phyloP scores from a whole-genome alignment of 345 rosid species.

The Sisymbrium irio region DNA sequence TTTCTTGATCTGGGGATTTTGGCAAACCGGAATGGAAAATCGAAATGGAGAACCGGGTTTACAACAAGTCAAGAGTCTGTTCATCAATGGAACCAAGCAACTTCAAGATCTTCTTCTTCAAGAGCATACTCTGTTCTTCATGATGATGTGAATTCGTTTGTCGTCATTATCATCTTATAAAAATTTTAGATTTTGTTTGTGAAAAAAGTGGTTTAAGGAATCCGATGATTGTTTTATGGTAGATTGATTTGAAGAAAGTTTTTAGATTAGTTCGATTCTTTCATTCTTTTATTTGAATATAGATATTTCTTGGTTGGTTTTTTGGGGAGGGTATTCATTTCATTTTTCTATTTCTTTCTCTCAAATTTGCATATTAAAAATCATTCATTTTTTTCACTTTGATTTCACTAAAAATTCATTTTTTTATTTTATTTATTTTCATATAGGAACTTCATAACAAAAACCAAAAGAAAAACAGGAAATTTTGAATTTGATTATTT shows the following conservation, averaged over 20 bases:
- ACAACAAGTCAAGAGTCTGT: slow-evolving; percentile 26
- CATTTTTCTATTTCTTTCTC: neutral
- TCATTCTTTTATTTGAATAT: slow-evolving; percentile 65
- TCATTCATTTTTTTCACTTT: neutral
- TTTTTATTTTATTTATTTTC: neutral
- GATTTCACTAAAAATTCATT: slow-evolving; percentile 14
- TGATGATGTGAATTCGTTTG: slow-evolving; percentile 37
- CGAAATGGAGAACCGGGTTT: slow-evolving; percentile 46
- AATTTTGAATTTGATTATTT: slow-evolving; percentile 24
- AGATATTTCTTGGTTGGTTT: slow-evolving; percentile 29
- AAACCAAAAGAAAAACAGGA: neutral
- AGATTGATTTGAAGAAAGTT: slow-evolving; percentile 37
- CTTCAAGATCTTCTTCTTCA: slow-evolving; percentile 41
- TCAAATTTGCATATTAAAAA: slow-evolving; percentile 21
- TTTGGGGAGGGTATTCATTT: slow-evolving; percentile 27
- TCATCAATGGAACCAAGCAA: slow-evolving; percentile 41
- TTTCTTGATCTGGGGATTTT: slow-evolving; percentile 18
- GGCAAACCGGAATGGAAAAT: slow-evolving; percentile 35
- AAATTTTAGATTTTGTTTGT: slow-evolving; percentile 32
- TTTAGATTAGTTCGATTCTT: slow-evolving; percentile 56
- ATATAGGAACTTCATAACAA: slow-evolving; percentile 12
- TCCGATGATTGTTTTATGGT: slow-evolving; percentile 88
- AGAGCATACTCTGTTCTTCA: slow-evolving; percentile 37
- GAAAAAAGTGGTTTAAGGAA: slow-evolving; percentile 49
- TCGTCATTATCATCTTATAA: slow-evolving; percentile 41